Base-by-base conservation (phyloP, 345 rosid genomes). In the Schrenkiella parvula region DNA sequence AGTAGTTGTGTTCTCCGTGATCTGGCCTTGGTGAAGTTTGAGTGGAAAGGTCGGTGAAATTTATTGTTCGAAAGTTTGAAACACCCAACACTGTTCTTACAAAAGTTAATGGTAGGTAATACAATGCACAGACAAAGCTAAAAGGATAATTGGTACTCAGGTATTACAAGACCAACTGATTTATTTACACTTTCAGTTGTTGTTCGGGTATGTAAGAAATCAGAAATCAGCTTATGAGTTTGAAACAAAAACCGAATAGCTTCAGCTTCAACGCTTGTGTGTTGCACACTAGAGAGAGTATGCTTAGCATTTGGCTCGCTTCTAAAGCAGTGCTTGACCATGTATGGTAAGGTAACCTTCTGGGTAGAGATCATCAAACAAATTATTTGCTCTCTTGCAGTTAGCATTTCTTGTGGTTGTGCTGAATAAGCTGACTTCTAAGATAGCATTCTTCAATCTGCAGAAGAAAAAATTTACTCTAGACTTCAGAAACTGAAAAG, bases 401-500 rank as follows among this genome's bases (percentile, higher is more conserved):
- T 7, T 22, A 12, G 15, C 35, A 32, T 19, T 50, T 51, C 71
- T 59, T 72, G 42, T 73, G 75, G 51, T 74, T 71, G 47, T 81
- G 75, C 47, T 93, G 98, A 44, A 93, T 82, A 35, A 86, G 82
- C 60, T 90, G 89, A 32, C 84, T 75, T 37, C 82, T 80, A 62
- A 90, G 77, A 84, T 87, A 85, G 68, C 92, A 86, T 52, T 87
- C 97, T 80, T 84, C 88, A 42, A 82, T 87, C 96, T 93, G 93
- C 77, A 77, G 44, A 35, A 42, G 64, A 43, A 17, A 26, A 54
- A 47, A 38, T 1, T 22, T 31, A 48, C 0, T 11, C 34, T 38
- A 34, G 8, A 65, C 14, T 55, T 31, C 14, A 70, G 38, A 67
- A 58, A 38, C 48, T 42, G 21, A 46, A 46, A 42, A 60, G 4